phyloP scores from a whole-genome alignment of 345 rosid species.

The Melastoma malabathricum region DNA sequence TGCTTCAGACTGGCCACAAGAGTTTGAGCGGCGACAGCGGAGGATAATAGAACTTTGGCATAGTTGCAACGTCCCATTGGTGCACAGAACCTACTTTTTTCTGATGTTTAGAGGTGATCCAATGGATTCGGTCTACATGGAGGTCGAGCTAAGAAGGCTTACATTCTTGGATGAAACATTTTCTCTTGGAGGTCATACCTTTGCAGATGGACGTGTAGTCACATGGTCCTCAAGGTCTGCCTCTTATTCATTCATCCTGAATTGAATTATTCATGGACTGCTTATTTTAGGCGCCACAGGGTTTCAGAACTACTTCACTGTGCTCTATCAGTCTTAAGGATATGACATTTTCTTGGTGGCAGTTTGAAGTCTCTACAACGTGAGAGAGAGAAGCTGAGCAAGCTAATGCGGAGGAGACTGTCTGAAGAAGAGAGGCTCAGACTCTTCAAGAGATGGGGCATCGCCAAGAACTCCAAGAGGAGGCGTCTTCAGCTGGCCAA shows the following conservation, averaged over 20 bases:
- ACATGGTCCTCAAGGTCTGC: conserved; percentile 63
- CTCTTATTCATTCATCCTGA: conserved; percentile 6
- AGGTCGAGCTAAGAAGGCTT: conserved; percentile 83
- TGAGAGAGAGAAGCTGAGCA: conserved; percentile 72
- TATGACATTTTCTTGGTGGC: conserved; percentile 5
- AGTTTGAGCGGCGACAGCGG: conserved; percentile 52
- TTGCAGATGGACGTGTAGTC: conserved; percentile 41
- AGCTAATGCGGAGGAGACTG: conserved; percentile 64
- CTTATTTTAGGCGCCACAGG: neutral
- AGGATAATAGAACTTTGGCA: conserved; percentile 78
- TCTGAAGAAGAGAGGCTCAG: conserved; percentile 48
- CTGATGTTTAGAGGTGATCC: conserved; percentile 88
- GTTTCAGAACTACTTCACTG: too few species aligned
- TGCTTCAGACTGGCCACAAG: conserved; percentile 44
- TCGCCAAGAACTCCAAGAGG: conserved; percentile 50
- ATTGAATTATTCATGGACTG: neutral
- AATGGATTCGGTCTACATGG: conserved; percentile 82
- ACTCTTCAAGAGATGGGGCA: conserved; percentile 73
- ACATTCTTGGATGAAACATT: conserved; percentile 71
- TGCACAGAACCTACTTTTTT: conserved; percentile 90
- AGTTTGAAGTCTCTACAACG: conserved; percentile 61
- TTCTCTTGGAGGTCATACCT: conserved; percentile 44
- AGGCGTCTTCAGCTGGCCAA: conserved; percentile 66
- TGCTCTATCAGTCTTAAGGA: neutral
- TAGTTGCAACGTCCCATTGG: conserved; percentile 63